Evolutionary conservation across 2,329 filamentous ascomycete species (phyloP).

Genomic region (Talaromyces sp.): DNA sequence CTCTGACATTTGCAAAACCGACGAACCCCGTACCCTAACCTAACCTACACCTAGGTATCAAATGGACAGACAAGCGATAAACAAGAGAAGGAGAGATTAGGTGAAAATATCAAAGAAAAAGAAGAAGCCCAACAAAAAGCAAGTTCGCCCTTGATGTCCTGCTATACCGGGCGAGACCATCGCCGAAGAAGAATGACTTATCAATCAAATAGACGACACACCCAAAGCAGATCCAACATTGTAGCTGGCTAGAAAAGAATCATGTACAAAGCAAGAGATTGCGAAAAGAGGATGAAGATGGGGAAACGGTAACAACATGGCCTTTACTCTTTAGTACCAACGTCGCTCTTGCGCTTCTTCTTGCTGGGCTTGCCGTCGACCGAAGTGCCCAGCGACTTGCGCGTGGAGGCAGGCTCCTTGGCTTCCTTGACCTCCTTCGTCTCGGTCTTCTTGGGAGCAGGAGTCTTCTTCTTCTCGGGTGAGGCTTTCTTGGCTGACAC

Average conservation of each 20-base stretch:
- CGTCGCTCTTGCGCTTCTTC: constrained; percentile 48
- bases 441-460: constrained; percentile 27
- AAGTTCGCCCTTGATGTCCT: neutral
- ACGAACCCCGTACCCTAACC: neutral
- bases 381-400: constrained; percentile 22
- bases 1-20: neutral
- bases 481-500: constrained; percentile 34
- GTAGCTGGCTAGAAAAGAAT: neutral
- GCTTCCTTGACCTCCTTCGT: constrained; percentile 16
- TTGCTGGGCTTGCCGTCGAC: constrained; percentile 32
- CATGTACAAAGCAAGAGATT: neutral
- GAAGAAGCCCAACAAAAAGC: neutral
- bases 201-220: neutral
- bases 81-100: neutral
- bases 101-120: neutral
- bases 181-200: neutral
- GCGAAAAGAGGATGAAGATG: neutral
- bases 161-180: neutral
- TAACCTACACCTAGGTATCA: neutral
- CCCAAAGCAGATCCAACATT: neutral
- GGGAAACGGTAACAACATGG: neutral
- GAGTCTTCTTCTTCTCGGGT: constrained; percentile 28
- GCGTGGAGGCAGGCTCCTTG: constrained; percentile 19
- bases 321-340: constrained; percentile 18
- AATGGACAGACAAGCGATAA: neutral